phyloP scores from a whole-genome alignment of 805 yeast genomes.

The Metschnikowia vanudenii region DNA sequence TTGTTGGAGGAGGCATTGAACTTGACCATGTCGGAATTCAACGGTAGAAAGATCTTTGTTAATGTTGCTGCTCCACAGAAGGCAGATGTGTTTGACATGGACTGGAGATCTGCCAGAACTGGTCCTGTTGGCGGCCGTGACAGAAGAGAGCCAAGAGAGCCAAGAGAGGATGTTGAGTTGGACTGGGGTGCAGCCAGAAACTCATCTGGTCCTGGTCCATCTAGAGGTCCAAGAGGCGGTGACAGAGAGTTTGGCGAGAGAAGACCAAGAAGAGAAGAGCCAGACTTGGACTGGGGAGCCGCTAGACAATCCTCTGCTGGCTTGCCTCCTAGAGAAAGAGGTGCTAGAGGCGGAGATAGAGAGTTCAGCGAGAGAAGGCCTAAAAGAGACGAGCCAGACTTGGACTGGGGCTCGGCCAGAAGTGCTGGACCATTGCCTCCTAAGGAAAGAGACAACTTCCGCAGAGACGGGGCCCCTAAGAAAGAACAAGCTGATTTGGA shows the following conservation, averaged over 20 bases:
- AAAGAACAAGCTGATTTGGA: constrained; percentile 22
- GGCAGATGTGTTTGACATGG: constrained; percentile 44
- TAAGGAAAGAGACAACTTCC: constrained; percentile 25
- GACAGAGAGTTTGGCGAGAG: constrained; percentile 20
- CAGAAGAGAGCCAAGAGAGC: constrained; percentile 24
- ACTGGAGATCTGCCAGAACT: constrained; percentile 43
- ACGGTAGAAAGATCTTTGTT: constrained; percentile 51
- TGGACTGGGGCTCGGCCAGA: constrained; percentile 45
- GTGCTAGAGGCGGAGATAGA: constrained; percentile 2
- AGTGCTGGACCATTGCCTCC: constrained; percentile 33
- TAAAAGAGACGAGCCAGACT: constrained; percentile 39
- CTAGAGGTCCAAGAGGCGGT: constrained; percentile 30
- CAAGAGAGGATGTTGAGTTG: constrained; percentile 52
- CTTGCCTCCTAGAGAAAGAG: constrained; percentile 7
- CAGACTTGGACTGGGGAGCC: constrained; percentile 41
- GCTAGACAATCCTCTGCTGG: constrained; percentile 27
- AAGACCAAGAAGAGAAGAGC: constrained; percentile 37
- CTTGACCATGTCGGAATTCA: constrained; percentile 43
- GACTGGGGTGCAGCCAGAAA: constrained; percentile 58
- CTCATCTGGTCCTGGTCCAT: constrained; percentile 33
- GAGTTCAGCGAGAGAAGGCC: constrained; percentile 24
- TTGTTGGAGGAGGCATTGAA: constrained; percentile 51
- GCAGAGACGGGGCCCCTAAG: constrained; percentile 17
- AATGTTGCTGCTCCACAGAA: constrained; percentile 60
- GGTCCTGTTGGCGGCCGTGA: constrained; percentile 22